phyloP scores from a whole-genome alignment of 176 grass and related monocot species.

The Phragmites australis region DNA sequence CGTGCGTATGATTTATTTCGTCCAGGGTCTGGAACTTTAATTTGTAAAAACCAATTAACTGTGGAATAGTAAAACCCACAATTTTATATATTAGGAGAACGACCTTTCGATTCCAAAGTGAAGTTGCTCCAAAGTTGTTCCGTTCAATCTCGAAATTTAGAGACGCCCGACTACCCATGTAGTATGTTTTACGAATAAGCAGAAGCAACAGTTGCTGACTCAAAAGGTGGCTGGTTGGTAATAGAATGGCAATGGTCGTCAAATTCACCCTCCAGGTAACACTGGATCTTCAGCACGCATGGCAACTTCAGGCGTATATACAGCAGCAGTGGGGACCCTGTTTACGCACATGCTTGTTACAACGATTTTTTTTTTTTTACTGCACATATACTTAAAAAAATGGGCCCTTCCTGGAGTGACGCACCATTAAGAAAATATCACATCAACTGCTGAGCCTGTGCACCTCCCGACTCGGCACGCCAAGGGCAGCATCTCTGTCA shows the following conservation, averaged over 20 bases:
- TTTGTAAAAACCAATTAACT: too few species aligned
- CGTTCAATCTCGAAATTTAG: neutral
- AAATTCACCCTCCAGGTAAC: neutral
- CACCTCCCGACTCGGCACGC: neutral
- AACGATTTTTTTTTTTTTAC: constrained; percentile 6
- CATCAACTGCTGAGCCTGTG: neutral
- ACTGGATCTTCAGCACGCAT: neutral
- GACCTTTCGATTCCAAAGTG: neutral
- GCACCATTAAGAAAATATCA: neutral
- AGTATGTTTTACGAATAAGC: neutral
- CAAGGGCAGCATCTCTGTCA: neutral
- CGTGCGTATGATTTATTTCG: too few species aligned
- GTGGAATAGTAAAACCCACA: neutral
- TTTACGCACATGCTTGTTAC: neutral
- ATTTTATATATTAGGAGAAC: neutral
- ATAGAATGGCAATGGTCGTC: neutral
- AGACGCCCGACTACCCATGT: neutral
- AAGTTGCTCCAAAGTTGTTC: neutral
- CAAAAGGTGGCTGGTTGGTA: neutral
- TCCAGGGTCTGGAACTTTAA: too few species aligned
- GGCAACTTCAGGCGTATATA: neutral
- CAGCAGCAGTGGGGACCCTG: neutral
- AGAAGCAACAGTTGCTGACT: neutral
- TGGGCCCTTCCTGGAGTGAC: neutral
- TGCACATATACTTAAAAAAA: constrained; percentile 17